Conservation (phyloP, 345 rosid species). For the Garcia nutans region DNA sequence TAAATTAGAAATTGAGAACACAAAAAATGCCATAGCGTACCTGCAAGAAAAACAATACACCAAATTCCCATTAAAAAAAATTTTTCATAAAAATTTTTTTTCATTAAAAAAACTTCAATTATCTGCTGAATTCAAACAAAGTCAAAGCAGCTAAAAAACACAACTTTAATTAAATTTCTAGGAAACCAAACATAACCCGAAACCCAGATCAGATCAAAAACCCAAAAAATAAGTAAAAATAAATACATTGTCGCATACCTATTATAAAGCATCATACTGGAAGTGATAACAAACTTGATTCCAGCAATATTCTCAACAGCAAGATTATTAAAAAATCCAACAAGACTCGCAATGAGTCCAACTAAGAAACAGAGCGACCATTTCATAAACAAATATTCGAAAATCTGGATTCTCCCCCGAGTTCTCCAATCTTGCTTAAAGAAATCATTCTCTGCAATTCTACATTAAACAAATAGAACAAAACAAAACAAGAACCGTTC, state of each 20-base stretch:
- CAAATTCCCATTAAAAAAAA: no score
- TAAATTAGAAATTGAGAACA: conserved; percentile 64
- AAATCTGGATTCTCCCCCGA: conserved; percentile 54
- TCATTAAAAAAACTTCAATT: neutral
- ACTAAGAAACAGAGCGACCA: conserved; percentile 73
- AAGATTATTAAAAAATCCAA: conserved; percentile 80
- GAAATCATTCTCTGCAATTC: conserved; percentile 82
- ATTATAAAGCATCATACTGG: conserved; percentile 69
- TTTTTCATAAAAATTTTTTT: no score
- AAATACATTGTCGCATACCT: conserved; percentile 35
- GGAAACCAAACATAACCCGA: neutral
- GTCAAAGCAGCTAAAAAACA: neutral
- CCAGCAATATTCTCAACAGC: conserved; percentile 93
- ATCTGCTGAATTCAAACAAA: neutral
- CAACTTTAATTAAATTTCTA: neutral
- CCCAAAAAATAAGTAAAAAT: neutral
- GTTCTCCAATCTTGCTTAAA: conserved; percentile 94
- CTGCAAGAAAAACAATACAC: conserved; percentile 35
- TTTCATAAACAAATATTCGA: conserved; percentile 76
- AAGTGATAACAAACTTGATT: conserved; percentile 76
- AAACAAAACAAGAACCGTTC: neutral
- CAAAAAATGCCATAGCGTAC: conserved; percentile 62
- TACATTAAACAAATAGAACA: conserved; percentile 10
- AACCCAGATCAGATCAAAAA: neutral
- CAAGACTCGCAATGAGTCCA: conserved; percentile 64